Base-by-base conservation (phyloP, 768 basidiomycete genomes). In the Leccinum longicurvipes region DNA sequence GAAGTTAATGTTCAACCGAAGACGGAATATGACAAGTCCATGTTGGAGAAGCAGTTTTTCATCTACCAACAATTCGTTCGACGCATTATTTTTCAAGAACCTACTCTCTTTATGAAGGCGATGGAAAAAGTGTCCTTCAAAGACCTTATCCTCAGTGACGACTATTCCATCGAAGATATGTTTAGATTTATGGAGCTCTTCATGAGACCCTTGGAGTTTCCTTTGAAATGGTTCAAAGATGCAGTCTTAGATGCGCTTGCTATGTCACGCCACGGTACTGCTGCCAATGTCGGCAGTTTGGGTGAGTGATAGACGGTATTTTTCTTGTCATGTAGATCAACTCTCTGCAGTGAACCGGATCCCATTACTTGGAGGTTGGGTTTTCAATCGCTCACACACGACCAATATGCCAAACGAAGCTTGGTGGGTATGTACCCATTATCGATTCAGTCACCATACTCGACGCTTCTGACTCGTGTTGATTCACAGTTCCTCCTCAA, bases 61-160 rank as follows among this genome's bases (percentile, higher is more conserved):
- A 14, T 56, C 17, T 41, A 50, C 15, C 60, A 56, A 15, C 73
- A 73, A 25, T 72, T 65, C 51, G 50, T 56, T 31, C 65, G 72
- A 6, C 62, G 73, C 0, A 63, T 73, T 25, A 59, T 73, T 41
- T 68, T 70, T 24, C 59, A 74, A 21, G 54, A 74, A 11, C 66
- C 65, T 1, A 54, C 32, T 11, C 61, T 74, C 3, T 69, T 66
- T 29, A 54, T 64, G 59, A 69, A 67, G 46, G 55, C 70, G 4
- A n/a, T 65, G 24, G 63, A 63, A 14, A 73, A 62, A 36, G 72
- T 70, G 3, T 74, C 72, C 14, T 62, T 73, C 50, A 63, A 63
- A 46, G 72, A 74, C 47, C 50, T 74, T n/a, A 34, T 73, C 21
- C 58, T 73, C 39, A 63, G 67, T 27, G 64, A 74, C 3, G 65